Conservation (phyloP, 1,284 basidiomycete genomes). For the Bothia castanella region DNA sequence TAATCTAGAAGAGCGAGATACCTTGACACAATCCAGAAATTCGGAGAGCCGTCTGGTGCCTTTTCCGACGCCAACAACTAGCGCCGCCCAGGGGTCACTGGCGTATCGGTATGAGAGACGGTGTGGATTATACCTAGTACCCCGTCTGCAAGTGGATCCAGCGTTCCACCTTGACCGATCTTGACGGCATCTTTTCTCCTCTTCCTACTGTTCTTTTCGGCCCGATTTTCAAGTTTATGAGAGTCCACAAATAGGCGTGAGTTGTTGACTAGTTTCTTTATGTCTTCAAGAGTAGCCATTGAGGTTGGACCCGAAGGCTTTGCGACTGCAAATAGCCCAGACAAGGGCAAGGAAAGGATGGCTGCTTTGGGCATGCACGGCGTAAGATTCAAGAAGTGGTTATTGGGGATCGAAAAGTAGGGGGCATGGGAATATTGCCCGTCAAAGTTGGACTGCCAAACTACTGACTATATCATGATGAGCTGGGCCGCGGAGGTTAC, state of each 20-base stretch:
- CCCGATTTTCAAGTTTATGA: conserved; percentile 47
- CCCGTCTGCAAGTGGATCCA: conserved; percentile 96
- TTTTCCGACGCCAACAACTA: conserved; percentile 87
- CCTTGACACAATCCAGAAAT: conserved; percentile 92
- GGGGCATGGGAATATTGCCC: not conserved
- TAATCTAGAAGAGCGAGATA: conserved; percentile 29
- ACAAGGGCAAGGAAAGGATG: conserved; percentile 56
- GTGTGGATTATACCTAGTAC: conserved; percentile 60
- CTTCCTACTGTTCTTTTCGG: conserved; percentile 40
- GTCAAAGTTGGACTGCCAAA: too few relatives aligned
- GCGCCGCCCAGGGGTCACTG: conserved; percentile 7
- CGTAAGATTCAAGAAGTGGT: not conserved
- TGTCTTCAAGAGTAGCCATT: conserved; percentile 85
- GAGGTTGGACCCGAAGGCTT: conserved; percentile 89
- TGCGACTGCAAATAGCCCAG: conserved; percentile 76
- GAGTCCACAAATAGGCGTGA: conserved; percentile 78
- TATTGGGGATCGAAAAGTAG: not conserved
- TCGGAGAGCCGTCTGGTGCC: conserved; percentile 86
- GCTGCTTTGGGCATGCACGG: conserved; percentile 72
- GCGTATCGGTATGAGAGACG: conserved; percentile 10
- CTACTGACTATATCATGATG: too few relatives aligned
- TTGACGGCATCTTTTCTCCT: conserved; percentile 55
- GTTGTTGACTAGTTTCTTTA: conserved; percentile 76
- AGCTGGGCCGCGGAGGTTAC: too few relatives aligned
- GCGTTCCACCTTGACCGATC: conserved; percentile 89